Evolutionary conservation across 495 filamentous ascomycete genomes (phyloP).

Genomic region (Poronia punctata): DNA sequence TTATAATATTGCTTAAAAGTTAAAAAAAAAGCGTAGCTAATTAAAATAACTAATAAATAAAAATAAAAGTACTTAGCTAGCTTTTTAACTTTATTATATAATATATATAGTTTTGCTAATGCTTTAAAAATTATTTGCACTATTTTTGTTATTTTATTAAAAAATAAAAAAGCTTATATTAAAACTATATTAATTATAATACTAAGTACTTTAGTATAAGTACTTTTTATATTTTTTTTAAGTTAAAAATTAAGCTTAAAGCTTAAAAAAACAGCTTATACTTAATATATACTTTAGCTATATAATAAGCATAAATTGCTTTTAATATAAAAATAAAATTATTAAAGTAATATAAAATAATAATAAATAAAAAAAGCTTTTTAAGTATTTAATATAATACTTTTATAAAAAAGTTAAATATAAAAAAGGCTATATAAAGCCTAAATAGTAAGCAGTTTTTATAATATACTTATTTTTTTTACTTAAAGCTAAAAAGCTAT

Average conservation of each 20-base stretch:
- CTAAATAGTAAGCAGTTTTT: too few species aligned
- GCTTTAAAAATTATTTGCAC: not conserved
- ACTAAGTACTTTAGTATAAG: not conserved
- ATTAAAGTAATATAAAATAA: not conserved
- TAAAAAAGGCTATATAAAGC: too few species aligned
- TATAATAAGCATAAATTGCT: not conserved
- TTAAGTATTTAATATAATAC: not conserved
- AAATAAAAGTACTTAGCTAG: too few species aligned
- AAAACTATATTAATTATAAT: not conserved
- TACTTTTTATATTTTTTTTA: not conserved
- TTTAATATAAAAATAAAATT: not conserved
- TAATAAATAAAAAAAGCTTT: not conserved
- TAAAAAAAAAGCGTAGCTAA: not conserved
- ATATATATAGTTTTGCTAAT: not conserved
- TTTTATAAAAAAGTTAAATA: too few species aligned
- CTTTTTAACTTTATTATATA: too few species aligned
- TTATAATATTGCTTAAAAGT: not conserved
- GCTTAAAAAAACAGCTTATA: not conserved
- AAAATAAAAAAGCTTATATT: not conserved
- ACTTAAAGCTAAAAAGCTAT: too few species aligned
- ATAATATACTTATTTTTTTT: too few species aligned
- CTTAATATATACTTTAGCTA: not conserved
- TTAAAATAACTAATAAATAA: not conserved
- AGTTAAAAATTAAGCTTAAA: not conserved
- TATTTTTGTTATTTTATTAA: slow-evolving; percentile 1